These are phyloP conservation scores for Kodamaea anthophila DNA, from an alignment of 1,139 yeast genomes.

Conservation along the genomic window DNA sequence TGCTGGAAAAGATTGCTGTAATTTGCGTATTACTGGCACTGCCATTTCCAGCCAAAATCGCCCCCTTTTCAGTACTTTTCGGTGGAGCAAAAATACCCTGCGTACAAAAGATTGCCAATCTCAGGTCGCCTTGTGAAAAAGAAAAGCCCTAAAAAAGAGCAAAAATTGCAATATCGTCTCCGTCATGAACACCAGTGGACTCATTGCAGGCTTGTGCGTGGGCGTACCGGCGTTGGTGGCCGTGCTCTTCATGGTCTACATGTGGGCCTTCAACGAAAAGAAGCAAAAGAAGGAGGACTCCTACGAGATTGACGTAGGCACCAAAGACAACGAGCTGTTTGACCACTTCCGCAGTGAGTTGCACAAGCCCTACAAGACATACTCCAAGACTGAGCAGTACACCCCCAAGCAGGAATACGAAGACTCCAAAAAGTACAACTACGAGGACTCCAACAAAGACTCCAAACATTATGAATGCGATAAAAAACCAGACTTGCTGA, in stretches of 20 bases:
- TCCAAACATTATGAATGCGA: too few relatives aligned
- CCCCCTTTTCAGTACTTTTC: too few relatives aligned
- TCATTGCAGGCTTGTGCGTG: constrained; percentile 39
- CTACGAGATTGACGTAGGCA: constrained; percentile 30
- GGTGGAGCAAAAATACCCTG: too few relatives aligned
- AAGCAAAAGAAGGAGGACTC: constrained; percentile 28
- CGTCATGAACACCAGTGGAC: constrained; percentile 10
- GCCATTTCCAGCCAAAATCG: too few relatives aligned
- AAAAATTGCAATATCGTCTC: constrained; percentile 1
- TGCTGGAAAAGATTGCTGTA: too few relatives aligned
- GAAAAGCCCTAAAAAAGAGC: constrained; percentile 2
- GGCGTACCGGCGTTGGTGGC: constrained; percentile 35
- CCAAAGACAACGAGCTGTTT: constrained; percentile 35
- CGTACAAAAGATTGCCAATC: too few relatives aligned
- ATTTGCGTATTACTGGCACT: too few relatives aligned
- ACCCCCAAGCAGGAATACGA: neutral
- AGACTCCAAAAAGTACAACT: neutral
- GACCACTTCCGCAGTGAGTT: constrained; percentile 35
- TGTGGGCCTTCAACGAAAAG: constrained; percentile 25
- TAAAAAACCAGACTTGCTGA: too few relatives aligned
- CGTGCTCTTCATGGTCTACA: constrained; percentile 15
- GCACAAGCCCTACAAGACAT: constrained; percentile 18
- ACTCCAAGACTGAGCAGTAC: constrained; percentile 4
- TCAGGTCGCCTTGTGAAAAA: too few relatives aligned
- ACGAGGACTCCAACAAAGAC: neutral